Conservation (phyloP, 106 monocot species). For the Dendrobium officinale region DNA sequence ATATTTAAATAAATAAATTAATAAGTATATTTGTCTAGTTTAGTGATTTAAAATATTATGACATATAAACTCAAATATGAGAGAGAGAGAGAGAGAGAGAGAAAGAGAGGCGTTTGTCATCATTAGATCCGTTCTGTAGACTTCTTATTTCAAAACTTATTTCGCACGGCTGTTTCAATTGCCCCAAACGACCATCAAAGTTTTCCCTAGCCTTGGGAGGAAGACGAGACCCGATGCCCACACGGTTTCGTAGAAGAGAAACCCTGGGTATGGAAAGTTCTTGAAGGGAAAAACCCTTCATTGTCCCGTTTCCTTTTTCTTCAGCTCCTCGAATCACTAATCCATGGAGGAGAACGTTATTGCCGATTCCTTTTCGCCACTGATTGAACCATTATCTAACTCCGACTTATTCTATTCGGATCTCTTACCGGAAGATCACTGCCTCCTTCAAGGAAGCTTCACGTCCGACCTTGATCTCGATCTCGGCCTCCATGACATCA, state of each 20-base stretch:
- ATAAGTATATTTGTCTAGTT: too few relatives aligned
- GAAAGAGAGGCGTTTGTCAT: too few relatives aligned
- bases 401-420: conserved; percentile 9
- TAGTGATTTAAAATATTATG: too few relatives aligned
- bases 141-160: too few relatives aligned
- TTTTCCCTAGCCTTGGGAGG: not conserved
- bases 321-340: not conserved
- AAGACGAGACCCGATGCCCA: not conserved
- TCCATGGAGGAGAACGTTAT: not conserved
- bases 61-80: too few relatives aligned
- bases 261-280: not conserved
- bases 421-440: conserved; percentile 16
- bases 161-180: too few relatives aligned
- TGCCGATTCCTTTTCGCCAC: not conserved
- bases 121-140: too few relatives aligned
- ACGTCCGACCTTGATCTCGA: conserved; percentile 9
- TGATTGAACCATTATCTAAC: conserved; percentile 10
- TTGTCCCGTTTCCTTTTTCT: not conserved
- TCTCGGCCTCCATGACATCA: conserved; percentile 26
- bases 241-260: not conserved
- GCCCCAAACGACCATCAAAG: not conserved
- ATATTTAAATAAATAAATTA: too few relatives aligned
- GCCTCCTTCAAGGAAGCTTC: not conserved
- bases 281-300: not conserved
- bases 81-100: too few relatives aligned